These are phyloP conservation scores for Vararia minispora DNA, from an alignment of 768 basidiomycete genomes.

Conservation along the genomic window DNA sequence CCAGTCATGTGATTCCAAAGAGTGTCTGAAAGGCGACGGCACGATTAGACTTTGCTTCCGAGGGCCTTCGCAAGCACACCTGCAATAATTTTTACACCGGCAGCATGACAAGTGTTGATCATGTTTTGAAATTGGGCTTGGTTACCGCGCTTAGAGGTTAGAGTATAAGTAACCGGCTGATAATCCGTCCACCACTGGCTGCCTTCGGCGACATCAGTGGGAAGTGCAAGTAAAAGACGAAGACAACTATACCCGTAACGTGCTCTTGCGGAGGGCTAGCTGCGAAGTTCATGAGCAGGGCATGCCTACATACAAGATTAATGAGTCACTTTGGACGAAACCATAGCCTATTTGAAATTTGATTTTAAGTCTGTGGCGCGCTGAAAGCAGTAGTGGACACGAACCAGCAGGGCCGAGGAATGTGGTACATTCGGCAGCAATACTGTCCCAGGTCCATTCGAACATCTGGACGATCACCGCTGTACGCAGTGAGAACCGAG, in stretches of 20 bases:
- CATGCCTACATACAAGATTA: background rate
- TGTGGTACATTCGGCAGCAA: constrained; percentile 19
- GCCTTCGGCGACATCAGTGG: too few relatives aligned
- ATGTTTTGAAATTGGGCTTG: constrained; percentile 36
- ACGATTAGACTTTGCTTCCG: too few relatives aligned
- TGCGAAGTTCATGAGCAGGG: background rate
- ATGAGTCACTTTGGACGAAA: constrained; percentile 1
- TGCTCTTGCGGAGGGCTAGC: constrained; percentile 4
- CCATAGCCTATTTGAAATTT: background rate
- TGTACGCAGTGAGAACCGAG: too few relatives aligned
- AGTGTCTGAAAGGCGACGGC: too few relatives aligned
- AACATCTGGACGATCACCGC: constrained; percentile 14
- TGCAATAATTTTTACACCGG: constrained; percentile 29
- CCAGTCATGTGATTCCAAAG: constrained; percentile 62
- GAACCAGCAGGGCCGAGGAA: constrained; percentile 19
- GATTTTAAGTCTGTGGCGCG: background rate
- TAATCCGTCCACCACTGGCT: constrained; percentile 70
- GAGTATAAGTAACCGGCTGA: constrained; percentile 52
- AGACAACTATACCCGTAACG: background rate
- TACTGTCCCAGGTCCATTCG: constrained; percentile 18
- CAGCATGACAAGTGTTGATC: constrained; percentile 27
- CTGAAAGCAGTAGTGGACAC: background rate
- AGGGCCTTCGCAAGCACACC: too few relatives aligned
- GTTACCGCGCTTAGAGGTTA: constrained; percentile 57
- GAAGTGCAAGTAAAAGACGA: too few relatives aligned